These are phyloP conservation scores for Marasmius sp. DNA, from an alignment of 1,284 basidiomycete genomes.

Conservation along the genomic window DNA sequence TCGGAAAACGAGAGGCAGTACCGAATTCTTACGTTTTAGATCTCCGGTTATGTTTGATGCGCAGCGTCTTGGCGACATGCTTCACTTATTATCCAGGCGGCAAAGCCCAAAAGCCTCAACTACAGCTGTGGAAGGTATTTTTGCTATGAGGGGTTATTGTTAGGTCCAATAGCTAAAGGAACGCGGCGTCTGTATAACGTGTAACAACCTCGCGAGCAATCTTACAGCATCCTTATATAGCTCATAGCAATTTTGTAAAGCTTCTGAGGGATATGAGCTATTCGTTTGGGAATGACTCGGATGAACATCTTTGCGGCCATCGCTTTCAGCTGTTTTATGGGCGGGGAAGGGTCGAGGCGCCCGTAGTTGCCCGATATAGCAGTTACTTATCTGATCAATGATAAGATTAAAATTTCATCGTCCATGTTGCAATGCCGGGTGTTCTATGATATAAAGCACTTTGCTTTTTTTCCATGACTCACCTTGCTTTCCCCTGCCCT, in stretches of 20 bases:
- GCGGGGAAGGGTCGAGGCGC: neutral
- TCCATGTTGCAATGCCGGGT: too few species aligned
- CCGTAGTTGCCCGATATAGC: neutral
- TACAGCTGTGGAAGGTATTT: too few species aligned
- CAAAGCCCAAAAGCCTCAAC: too few species aligned
- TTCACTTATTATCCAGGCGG: too few species aligned
- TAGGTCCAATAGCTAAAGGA: conserved; percentile 4
- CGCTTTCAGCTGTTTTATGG: neutral
- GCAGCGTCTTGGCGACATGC: too few species aligned
- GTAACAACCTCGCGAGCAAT: conserved; percentile 7
- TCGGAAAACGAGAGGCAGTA: conserved; percentile 26
- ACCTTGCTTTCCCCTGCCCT: conserved; percentile 2
- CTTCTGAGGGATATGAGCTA: conserved; percentile 32
- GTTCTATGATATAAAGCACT: neutral
- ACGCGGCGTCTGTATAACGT: neutral
- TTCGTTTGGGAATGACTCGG: conserved; percentile 21
- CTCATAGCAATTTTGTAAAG: conserved; percentile 12
- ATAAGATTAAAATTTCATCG: conserved; percentile 19
- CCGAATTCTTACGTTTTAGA: conserved; percentile 32
- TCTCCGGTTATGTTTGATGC: too few species aligned
- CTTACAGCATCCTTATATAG: conserved; percentile 22
- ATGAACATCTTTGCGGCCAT: conserved; percentile 16
- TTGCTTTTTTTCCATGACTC: neutral
- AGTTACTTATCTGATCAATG: neutral
- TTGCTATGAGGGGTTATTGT: neutral